Evolutionary conservation across 192 early-diverging fungal genomes (phyloP).

Genomic region (Globomyces pollinis-pini): DNA sequence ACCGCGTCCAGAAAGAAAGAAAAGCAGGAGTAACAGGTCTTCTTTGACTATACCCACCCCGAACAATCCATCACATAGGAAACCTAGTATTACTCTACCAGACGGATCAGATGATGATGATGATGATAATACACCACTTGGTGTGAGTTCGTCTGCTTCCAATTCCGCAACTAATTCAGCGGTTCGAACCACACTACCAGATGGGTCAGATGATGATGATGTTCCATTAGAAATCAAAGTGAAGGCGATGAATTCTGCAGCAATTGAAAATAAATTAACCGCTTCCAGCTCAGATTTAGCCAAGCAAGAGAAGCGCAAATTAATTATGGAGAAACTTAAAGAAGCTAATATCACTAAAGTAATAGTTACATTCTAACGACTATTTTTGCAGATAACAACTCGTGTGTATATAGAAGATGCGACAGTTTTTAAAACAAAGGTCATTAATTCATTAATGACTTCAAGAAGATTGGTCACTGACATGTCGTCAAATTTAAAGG

Average conservation of each 20-base stretch:
- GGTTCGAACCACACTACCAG: neutral
- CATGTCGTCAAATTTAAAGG: constrained; percentile 27
- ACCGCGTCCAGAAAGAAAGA: too few species aligned
- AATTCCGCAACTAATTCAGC: too few species aligned
- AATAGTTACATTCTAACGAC: constrained; percentile 9
- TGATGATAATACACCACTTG: too few species aligned
- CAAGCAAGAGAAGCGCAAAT: too few species aligned
- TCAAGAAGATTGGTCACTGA: constrained; percentile 60
- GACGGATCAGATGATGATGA: neutral
- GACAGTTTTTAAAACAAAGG: constrained; percentile 65
- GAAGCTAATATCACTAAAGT: constrained; percentile 29
- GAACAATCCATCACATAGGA: too few species aligned
- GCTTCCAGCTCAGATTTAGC: too few species aligned
- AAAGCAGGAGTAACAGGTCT: too few species aligned
- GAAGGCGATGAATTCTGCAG: too few species aligned
- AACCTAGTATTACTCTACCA: neutral
- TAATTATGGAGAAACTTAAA: constrained; percentile 21
- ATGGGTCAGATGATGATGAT: neutral
- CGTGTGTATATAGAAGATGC: constrained; percentile 86
- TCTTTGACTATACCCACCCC: too few species aligned
- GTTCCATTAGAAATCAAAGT: too few species aligned
- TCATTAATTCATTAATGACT: constrained; percentile 65
- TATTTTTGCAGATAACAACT: constrained; percentile 65
- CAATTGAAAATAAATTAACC: too few species aligned
- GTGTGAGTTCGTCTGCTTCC: too few species aligned